These are phyloP conservation scores for Xylariaceae sp. DNA, from an alignment of 2,329 filamentous ascomycete species.

Conservation along the genomic window DNA sequence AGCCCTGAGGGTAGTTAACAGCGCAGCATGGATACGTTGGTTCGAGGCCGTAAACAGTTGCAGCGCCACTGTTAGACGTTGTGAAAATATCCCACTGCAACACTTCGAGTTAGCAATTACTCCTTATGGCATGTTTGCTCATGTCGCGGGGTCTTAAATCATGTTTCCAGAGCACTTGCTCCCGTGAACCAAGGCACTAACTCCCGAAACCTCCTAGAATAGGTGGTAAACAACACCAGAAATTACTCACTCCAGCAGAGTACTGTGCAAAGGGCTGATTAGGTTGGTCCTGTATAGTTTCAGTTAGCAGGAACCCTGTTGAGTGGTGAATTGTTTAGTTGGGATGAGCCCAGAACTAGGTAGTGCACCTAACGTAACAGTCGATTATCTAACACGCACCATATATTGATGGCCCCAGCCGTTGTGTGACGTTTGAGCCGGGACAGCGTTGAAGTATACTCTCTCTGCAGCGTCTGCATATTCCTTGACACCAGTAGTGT, in stretches of 20 bases:
- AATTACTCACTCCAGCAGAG: neutral
- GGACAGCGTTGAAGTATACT: constrained; percentile 49
- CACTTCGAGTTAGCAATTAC: too few relatives aligned
- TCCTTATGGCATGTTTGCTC: too few relatives aligned
- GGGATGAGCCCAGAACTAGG: too few relatives aligned
- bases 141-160: too few relatives aligned
- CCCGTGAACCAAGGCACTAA: too few relatives aligned
- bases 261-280: constrained; percentile 38
- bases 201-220: too few relatives aligned
- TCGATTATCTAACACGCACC: constrained; percentile 7
- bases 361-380: too few relatives aligned
- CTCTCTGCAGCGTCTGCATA: constrained; percentile 46
- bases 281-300: neutral
- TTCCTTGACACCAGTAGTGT: constrained; percentile 39
- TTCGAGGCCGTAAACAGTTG: constrained; percentile 45
- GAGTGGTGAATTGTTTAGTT: constrained; percentile 37
- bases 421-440: constrained; percentile 43
- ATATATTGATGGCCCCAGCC: constrained; percentile 53
- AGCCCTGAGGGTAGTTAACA: constrained; percentile 52
- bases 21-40: constrained; percentile 50
- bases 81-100: constrained; percentile 38
- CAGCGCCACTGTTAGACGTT: constrained; percentile 40
- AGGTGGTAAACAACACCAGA: neutral
- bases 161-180: too few relatives aligned
- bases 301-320: neutral